These are phyloP conservation scores for Pinus taeda DNA, from an alignment of 75 land plant genomes.

Conservation along the genomic window DNA sequence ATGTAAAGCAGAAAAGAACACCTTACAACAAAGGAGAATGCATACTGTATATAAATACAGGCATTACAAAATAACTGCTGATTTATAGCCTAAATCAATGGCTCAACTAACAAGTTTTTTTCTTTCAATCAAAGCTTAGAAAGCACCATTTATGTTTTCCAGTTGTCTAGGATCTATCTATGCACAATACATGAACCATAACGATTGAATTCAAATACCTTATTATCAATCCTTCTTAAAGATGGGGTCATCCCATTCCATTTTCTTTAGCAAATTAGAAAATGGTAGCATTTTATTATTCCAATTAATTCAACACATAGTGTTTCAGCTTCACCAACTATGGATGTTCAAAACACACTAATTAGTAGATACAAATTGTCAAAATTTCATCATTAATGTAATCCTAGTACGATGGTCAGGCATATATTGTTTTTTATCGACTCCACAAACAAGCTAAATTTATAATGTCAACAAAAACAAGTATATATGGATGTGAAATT, in stretches of 20 bases:
- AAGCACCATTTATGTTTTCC: neutral
- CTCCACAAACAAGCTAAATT: neutral
- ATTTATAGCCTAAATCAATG: neutral
- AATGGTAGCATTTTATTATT: neutral
- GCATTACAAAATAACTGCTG: neutral
- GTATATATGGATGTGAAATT: neutral
- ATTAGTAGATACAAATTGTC: neutral
- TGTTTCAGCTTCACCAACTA: neutral
- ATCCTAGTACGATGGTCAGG: neutral
- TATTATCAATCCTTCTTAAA: neutral
- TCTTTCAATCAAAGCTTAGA: neutral
- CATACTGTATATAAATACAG: neutral
- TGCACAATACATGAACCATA: neutral
- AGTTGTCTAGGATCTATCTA: neutral
- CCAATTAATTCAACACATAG: neutral
- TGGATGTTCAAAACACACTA: neutral
- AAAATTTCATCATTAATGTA: neutral
- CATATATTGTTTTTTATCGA: neutral
- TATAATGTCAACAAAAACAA: neutral
- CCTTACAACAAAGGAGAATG: neutral
- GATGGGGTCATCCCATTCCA: neutral
- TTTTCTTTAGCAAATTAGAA: constrained; percentile 1
- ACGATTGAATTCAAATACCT: neutral
- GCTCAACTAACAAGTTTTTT: neutral
- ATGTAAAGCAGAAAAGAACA: neutral